These are phyloP conservation scores for Barnettozyma californica DNA, from an alignment of 805 yeast genomes.

Conservation along the genomic window DNA sequence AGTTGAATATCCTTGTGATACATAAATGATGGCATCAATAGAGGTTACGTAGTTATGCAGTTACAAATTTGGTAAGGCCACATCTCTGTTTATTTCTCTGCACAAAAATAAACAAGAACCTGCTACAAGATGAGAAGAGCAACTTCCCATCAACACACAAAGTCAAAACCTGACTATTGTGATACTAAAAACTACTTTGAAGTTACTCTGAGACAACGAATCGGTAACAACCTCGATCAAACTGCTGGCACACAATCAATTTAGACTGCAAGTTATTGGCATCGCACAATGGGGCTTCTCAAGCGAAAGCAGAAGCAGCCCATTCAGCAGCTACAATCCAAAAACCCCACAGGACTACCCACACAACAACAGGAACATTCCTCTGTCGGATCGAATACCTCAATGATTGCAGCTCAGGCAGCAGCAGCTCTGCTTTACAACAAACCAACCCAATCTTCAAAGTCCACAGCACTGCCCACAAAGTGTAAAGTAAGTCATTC, in stretches of 20 bases:
- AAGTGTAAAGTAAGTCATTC: neutral
- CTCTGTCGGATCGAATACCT: constrained; percentile 6
- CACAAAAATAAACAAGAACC: neutral
- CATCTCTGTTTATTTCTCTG: neutral
- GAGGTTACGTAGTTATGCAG: no score
- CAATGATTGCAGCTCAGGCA: constrained; percentile 23
- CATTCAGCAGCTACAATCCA: constrained; percentile 16
- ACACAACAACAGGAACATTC: neutral
- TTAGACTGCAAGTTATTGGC: neutral
- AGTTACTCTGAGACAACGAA: neutral
- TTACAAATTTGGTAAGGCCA: neutral
- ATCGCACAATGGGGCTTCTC: constrained; percentile 19
- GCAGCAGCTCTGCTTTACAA: constrained; percentile 16
- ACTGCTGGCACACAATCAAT: neutral
- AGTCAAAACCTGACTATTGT: no score
- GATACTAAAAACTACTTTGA: no score
- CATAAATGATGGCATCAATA: neutral
- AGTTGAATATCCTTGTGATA: neutral
- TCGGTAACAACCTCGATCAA: neutral
- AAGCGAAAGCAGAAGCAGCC: constrained; percentile 15
- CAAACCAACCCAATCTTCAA: neutral
- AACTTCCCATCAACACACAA: no score
- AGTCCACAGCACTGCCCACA: neutral
- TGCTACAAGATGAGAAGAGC: neutral
- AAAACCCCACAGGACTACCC: constrained; percentile 23